Percentiles rank a stretch among this genome's conserved stretches.
phyloP scores from a whole-genome alignment of 345 rosid species.

The Mangifera indica region DNA sequence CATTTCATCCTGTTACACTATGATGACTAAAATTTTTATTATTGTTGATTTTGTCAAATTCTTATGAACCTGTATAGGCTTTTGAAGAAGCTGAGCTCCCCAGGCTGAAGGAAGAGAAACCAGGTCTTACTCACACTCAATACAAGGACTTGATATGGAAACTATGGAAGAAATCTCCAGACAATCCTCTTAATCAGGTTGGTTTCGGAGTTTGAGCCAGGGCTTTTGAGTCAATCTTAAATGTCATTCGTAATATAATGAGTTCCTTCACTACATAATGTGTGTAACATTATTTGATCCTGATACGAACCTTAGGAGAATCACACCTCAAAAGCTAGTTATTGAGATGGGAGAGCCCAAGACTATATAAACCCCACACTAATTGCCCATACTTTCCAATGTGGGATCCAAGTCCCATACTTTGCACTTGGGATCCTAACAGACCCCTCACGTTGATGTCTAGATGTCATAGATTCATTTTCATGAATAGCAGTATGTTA shows the following conservation, averaged over 20 bases:
- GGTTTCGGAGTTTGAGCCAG: neutral
- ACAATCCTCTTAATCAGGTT: conserved; percentile 97
- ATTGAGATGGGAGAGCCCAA: no score
- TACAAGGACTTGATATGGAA: conserved; percentile 99
- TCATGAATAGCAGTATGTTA: neutral
- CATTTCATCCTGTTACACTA: neutral
- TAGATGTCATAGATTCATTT: neutral
- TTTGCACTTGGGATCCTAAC: no score
- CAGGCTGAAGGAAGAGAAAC: conserved; percentile 85
- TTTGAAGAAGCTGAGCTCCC: conserved; percentile 97
- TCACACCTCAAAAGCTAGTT: no score
- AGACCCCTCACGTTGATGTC: neutral
- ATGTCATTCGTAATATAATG: neutral
- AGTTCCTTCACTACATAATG: neutral
- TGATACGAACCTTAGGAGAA: no score
- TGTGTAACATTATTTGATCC: neutral
- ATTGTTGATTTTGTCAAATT: conserved; percentile 1
- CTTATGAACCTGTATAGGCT: conserved; percentile 44
- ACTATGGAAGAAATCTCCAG: conserved; percentile 98
- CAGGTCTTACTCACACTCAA: conserved; percentile 93
- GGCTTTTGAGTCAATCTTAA: neutral
- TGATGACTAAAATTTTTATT: neutral
- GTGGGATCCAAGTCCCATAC: no score
- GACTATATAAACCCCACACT: no score
- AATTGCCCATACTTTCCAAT: no score